Percentiles rank a stretch among this genome's conserved stretches.
These are phyloP conservation scores for Saccharomyces hybrid DNA, from an alignment of 1,139 yeast genomes.

Conservation along the genomic window DNA sequence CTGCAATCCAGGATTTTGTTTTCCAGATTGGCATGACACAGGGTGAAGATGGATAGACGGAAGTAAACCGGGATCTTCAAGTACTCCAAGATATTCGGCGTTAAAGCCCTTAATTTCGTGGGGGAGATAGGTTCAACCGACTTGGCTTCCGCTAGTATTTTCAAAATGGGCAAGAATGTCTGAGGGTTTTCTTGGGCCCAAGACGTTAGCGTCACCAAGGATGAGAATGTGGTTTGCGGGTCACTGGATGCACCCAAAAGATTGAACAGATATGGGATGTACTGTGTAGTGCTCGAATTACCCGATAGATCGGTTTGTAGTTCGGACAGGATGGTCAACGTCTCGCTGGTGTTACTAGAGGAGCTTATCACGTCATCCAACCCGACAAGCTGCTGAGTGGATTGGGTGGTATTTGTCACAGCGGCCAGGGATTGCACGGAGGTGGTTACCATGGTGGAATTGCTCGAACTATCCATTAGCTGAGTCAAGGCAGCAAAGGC, in stretches of 20 bases:
- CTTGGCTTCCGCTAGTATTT: constrained; percentile 18
- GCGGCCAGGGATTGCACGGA: constrained; percentile 19
- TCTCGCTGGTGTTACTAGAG: constrained; percentile 19
- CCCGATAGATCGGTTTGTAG: constrained; percentile 16
- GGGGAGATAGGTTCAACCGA: constrained; percentile 13
- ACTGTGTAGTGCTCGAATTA: constrained; percentile 13
- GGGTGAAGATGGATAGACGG: constrained; percentile 28
- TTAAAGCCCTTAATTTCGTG: constrained; percentile 17
- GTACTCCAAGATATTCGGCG: constrained; percentile 22
- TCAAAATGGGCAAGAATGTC: constrained; percentile 22
- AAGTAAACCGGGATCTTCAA: constrained; percentile 24
- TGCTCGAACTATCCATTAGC: constrained; percentile 15
- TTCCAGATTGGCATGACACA: constrained; percentile 21
- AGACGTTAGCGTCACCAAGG: constrained; percentile 22
- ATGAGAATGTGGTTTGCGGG: constrained; percentile 23
- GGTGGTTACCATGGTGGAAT: constrained; percentile 17
- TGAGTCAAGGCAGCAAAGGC: constrained; percentile 19
- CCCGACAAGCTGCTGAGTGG: constrained; percentile 21
- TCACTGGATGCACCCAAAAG: constrained; percentile 24
- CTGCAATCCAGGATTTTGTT: constrained; percentile 22
- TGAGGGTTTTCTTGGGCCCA: constrained; percentile 24
- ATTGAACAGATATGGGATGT: constrained; percentile 22
- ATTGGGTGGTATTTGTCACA: constrained; percentile 19
- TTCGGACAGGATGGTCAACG: constrained; percentile 17
- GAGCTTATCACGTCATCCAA: constrained; percentile 20